A percentile compares a stretch with the other conserved stretches of the same genome.
These are phyloP conservation scores for Globisporangium spinosum DNA, from an alignment of 352 stramenopile genomes.

Conservation along the genomic window DNA sequence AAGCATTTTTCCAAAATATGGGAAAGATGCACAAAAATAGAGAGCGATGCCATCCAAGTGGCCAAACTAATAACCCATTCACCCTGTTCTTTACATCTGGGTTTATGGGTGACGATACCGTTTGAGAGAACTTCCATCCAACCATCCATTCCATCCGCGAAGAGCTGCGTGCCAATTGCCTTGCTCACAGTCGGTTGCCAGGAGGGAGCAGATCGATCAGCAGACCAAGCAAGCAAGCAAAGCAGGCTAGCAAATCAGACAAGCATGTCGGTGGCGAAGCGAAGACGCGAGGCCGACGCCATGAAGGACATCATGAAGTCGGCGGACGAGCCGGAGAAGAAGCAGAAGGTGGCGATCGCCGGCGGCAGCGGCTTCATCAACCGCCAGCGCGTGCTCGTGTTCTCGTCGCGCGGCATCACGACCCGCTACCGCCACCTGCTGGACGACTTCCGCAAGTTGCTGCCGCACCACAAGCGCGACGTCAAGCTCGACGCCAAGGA, in stretches of 20 bases:
- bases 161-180: constrained; percentile 21
- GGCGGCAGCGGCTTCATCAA: constrained; percentile 71
- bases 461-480: constrained; percentile 99
- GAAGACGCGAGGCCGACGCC: constrained; percentile 21
- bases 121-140: background rate
- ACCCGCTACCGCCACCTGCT: constrained; percentile 97
- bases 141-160: constrained; percentile 19
- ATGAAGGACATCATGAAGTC: constrained; percentile 23
- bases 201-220: constrained; percentile 11
- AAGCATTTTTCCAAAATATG: no score
- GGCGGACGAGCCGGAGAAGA: constrained; percentile 35
- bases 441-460: constrained; percentile 96
- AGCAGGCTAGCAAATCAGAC: background rate
- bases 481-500: constrained; percentile 97
- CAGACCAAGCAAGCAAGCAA: constrained; percentile 31
- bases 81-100: no score
- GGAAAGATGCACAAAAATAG: no score
- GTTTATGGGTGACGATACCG: background rate
- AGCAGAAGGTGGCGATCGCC: constrained; percentile 34
- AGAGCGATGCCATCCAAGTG: no score
- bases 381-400: constrained; percentile 92
- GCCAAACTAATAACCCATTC: no score
- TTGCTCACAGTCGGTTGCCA: background rate
- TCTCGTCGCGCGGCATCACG: constrained; percentile 90
- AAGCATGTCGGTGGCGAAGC: constrained; percentile 22